Base-by-base conservation (phyloP, 2,329 filamentous ascomycete genomes). In the Colletotrichum sp. region DNA sequence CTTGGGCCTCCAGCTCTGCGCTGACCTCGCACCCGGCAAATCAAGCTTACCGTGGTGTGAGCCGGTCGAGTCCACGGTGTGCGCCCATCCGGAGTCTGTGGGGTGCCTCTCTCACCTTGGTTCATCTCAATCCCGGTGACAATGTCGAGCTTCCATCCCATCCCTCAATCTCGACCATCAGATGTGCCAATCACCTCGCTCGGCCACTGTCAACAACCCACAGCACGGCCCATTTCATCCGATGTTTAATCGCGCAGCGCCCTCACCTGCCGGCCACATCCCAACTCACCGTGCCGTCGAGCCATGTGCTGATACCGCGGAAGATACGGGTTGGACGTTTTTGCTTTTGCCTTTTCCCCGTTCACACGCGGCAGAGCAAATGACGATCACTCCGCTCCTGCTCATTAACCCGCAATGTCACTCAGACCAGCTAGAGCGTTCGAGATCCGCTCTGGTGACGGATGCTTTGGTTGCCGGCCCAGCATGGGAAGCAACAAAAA, bases 231-330 rank as follows among this genome's bases (percentile, higher is more conserved):
- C 70, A 73, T 69, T 25, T 64, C 64, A 73, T 69, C 73, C 64
- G 71, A 74, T 74, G 71, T 34, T 76, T 76, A 76, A 76, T 76
- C 74, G 59, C 71, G 74, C 69, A 76, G 44, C 61, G 36, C 49
- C 25, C n/a, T 36, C 39, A 29, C 9, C 27, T 30, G 16, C 70
- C 73, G 71, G 74, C 49, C 39, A 27, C 65, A 76, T 74, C 74
- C 74, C 59, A 30, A 69, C 59, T 32, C 34, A 27, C 29, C 27
- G 39, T 69, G 57, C 73, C 70, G 36, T 69, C 62, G 44, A 65
- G 65, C 34, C 74, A 52, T 65, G 59, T 69, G 44, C 55, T 62
- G 65, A 74, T 49, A 22, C 70, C 69, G 70, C 74, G 70, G 74
- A 76, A 74, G 39, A 57, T 13, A 61, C 74, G 70, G 57, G 59